A percentile compares a stretch with the other conserved stretches of the same genome.
Evolutionary conservation across 139 green algal species (phyloP).

Genomic region (Gonium pectorale): DNA sequence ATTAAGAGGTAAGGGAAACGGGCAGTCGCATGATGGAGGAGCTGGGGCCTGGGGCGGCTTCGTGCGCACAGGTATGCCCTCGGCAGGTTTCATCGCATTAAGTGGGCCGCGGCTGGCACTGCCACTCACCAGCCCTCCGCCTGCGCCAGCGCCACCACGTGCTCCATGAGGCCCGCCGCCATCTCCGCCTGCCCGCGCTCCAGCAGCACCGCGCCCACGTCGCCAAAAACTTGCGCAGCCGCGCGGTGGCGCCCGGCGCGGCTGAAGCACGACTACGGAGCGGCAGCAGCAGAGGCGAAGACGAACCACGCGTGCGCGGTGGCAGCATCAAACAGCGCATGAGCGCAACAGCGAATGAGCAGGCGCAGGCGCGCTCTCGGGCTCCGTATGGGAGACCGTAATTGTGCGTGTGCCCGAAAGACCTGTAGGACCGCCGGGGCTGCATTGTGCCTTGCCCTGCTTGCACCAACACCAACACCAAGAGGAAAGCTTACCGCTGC

Average conservation of each 20-base stretch:
- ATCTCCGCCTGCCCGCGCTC: conserved; percentile 9
- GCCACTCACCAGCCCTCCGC: conserved; percentile 31
- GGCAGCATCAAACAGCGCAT: too few species aligned
- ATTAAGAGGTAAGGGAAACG: neutral
- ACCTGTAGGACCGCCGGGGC: too few species aligned
- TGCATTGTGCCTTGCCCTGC: too few species aligned
- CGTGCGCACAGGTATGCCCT: too few species aligned
- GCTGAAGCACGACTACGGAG: conserved; percentile 16
- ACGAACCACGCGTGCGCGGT: neutral
- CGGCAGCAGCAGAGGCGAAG: neutral
- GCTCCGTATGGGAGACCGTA: too few species aligned
- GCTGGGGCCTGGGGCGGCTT: too few species aligned
- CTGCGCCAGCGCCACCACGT: conserved; percentile 25
- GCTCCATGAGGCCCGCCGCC: conserved; percentile 37
- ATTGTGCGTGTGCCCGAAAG: too few species aligned
- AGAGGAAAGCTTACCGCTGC: conserved; percentile 37
- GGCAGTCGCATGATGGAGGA: neutral
- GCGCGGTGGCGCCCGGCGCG: conserved; percentile 19
- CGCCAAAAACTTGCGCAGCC: conserved; percentile 24
- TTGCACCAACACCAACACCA: too few species aligned
- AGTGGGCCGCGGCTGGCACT: too few species aligned
- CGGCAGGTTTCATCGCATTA: too few species aligned
- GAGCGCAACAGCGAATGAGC: too few species aligned
- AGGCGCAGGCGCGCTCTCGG: too few species aligned
- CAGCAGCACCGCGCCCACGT: conserved; percentile 31